Evolutionary conservation across 73 alveolate species (phyloP).

Genomic region (Tetrahymena thermophila): DNA sequence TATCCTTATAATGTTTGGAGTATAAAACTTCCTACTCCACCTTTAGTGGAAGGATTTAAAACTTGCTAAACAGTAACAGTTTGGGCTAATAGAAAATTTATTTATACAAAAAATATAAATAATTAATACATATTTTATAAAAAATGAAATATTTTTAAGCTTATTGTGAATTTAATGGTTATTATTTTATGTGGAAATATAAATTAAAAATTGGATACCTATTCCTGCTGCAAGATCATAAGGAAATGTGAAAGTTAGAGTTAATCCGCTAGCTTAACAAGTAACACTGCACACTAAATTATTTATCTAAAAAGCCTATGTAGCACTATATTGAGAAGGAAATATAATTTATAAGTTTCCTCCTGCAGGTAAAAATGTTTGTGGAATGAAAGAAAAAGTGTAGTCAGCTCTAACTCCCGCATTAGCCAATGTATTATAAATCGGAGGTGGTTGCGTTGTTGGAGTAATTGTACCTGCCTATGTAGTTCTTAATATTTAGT

Average conservation of each 20-base stretch:
- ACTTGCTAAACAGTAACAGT: conserved; percentile 32
- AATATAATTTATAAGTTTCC: conserved; percentile 15
- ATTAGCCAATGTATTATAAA: conserved; percentile 34
- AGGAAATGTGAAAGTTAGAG: conserved; percentile 27
- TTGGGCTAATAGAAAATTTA: neutral
- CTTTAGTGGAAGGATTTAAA: conserved; percentile 23
- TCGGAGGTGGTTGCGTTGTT: conserved; percentile 18
- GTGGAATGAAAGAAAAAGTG: conserved; percentile 16
- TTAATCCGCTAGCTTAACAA: conserved; percentile 6
- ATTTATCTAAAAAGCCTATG: neutral
- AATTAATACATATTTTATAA: neutral
- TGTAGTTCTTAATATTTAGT: neutral
- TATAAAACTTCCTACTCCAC: conserved; percentile 40
- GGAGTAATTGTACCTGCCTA: conserved; percentile 10
- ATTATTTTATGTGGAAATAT: neutral
- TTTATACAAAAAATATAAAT: neutral
- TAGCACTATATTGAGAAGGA: conserved; percentile 12
- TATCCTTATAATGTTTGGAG: conserved; percentile 24
- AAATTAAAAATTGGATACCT: neutral
- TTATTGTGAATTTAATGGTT: neutral
- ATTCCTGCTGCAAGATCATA: conserved; percentile 28
- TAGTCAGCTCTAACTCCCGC: conserved; percentile 38
- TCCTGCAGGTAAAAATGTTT: conserved; percentile 16
- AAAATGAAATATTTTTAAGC: no score
- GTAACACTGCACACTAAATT: conserved; percentile 17